These are phyloP conservation scores for Ophiostoma ips DNA, from an alignment of 2,329 filamentous ascomycete species.

Conservation along the genomic window DNA sequence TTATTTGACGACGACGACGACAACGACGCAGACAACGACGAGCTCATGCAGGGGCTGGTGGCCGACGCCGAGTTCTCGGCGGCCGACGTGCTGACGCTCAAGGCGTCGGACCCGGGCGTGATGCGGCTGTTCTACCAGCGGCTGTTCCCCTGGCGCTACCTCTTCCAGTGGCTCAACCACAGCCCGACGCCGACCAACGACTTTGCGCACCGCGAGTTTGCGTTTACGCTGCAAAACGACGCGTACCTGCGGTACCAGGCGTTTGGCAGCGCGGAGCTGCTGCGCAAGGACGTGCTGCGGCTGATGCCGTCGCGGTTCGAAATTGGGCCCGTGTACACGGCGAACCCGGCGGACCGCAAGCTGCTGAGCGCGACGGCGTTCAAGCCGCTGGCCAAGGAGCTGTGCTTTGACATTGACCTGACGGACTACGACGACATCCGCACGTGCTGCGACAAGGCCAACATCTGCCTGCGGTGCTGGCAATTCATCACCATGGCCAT, in stretches of 20 bases:
- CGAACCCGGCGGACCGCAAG: slow-evolving; percentile 89
- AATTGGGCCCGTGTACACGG: slow-evolving; percentile 92
- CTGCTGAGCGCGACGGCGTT: slow-evolving; percentile 70
- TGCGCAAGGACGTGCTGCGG: slow-evolving; percentile 82
- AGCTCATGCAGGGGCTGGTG: slow-evolving; percentile 37
- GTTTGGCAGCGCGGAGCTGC: slow-evolving; percentile 43
- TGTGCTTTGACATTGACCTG: slow-evolving; percentile 99
- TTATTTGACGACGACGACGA: slow-evolving; percentile 38
- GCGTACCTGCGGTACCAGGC: slow-evolving; percentile 86
- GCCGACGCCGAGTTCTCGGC: not conserved
- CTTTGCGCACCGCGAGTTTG: slow-evolving; percentile 89
- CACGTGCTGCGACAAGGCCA: slow-evolving; percentile 86
- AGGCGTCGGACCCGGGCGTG: slow-evolving; percentile 57
- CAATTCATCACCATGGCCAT: slow-evolving; percentile 96
- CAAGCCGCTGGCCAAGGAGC: slow-evolving; percentile 76
- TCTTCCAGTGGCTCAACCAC: slow-evolving; percentile 98
- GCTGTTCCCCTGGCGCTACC: slow-evolving; percentile 82
- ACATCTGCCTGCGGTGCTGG: slow-evolving; percentile 92
- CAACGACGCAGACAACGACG: slow-evolving; percentile 34
- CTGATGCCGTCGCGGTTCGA: slow-evolving; percentile 90
- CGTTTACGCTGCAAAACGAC: slow-evolving; percentile 86
- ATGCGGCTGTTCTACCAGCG: slow-evolving; percentile 93
- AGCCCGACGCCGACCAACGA: slow-evolving; percentile 72
- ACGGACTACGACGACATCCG: slow-evolving; percentile 97
- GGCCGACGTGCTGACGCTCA: slow-evolving; percentile 19